Base-by-base conservation (phyloP, 352 stramenopile genomes). In the Phytophthora citrophthora region DNA sequence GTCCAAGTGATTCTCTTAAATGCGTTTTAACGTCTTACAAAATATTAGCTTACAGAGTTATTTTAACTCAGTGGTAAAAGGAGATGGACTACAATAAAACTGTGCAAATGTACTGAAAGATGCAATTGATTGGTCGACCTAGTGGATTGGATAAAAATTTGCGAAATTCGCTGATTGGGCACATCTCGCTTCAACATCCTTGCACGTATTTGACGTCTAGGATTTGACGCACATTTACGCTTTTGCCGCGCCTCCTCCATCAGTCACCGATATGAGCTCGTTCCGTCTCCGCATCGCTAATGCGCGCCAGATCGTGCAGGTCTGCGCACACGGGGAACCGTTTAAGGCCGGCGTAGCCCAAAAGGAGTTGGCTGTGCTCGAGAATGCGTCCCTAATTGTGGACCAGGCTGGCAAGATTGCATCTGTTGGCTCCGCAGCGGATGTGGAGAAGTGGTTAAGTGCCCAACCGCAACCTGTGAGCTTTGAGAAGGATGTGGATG, bases 401-500 rank as follows among this genome's bases (percentile, higher is more conserved):
- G 72, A 74, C 12, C 58, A 70, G 23, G 32, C 74, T 26, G 85
- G 85, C 46, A 77, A 66, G 43, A 90, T 93, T 60, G 83, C 68
- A n/a, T 72, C 74, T 8, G 81, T 95, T 15, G 85, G 87, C 26
- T 68, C 78, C 27, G 65, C 84, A 11, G 76, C 48, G 5, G 67
- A 91, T 6, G 81, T 94, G 11, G 72, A 81, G 29, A 64, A 74
- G 61, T 90, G 83, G 80, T 64, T 92, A 20, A 34, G 41, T 9
- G 23, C 61, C 15, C 82, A 91, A 50, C 79, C 76, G 38, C 74
- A 89, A 50, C 82, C 79, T 4, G 80, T 89, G 61, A 58, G 20
- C n/a, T 92, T 95, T 49, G 87, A 92, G 23, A 76, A 80, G 23
- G 69, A 92, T 36, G 66, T 95, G 40, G 85, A 94, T 51, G 87